These are phyloP conservation scores for Clausena lansium DNA, from an alignment of 345 rosid species.

Conservation along the genomic window DNA sequence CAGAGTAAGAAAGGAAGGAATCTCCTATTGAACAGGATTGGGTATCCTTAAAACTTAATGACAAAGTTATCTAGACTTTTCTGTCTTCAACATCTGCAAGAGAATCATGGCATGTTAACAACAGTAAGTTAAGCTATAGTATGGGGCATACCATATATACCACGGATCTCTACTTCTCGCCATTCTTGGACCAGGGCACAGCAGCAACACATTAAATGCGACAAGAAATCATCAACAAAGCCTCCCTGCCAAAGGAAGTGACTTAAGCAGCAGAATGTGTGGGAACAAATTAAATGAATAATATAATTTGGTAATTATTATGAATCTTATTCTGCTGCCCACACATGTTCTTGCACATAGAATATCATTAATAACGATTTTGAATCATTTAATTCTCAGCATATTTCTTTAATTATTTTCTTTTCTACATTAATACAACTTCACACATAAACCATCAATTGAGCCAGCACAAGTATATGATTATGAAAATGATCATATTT, in stretches of 20 bases:
- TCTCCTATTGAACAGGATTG: background rate
- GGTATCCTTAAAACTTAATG: background rate
- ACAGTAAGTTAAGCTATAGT: background rate
- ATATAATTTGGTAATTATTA: background rate
- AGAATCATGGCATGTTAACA: background rate
- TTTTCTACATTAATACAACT: too few species aligned
- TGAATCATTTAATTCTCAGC: background rate
- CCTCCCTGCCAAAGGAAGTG: slow-evolving; percentile 63
- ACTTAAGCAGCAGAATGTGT: background rate
- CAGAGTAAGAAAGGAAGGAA: background rate
- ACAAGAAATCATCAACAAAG: slow-evolving; percentile 83
- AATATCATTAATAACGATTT: background rate
- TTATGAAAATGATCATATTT: background rate
- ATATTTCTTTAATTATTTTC: background rate
- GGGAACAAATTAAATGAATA: slow-evolving; percentile 1
- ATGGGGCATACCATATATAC: slow-evolving; percentile 52
- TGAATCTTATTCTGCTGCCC: background rate
- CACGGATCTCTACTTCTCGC: slow-evolving; percentile 92
- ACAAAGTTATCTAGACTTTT: background rate
- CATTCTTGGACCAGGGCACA: slow-evolving; percentile 98
- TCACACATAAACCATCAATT: background rate
- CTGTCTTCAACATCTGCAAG: background rate
- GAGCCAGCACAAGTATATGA: background rate
- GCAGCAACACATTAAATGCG: slow-evolving; percentile 97
- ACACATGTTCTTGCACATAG: background rate